Conservation (phyloP, 139 green algal species). For the Pleodorina starrii region DNA sequence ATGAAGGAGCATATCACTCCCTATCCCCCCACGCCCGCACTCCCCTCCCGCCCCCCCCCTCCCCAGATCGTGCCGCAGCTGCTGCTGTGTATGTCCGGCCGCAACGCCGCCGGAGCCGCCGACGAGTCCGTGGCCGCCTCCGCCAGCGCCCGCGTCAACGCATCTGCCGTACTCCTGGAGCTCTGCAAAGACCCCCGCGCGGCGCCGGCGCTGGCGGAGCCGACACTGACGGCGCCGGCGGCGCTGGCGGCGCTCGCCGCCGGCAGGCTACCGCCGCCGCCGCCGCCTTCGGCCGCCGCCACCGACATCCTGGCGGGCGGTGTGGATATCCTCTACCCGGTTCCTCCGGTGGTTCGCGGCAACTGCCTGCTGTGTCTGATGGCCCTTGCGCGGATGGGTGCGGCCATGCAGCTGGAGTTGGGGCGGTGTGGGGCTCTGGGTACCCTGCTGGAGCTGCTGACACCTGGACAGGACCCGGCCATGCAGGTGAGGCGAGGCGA, state of each 20-base stretch:
- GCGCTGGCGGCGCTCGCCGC: constrained; percentile 18
- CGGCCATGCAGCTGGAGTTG: constrained; percentile 37
- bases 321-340: constrained; percentile 27
- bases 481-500: constrained; percentile 28
- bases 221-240: background rate
- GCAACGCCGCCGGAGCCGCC: background rate
- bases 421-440: constrained; percentile 19
- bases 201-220: background rate
- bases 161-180: constrained; percentile 28
- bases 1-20: too few relatives aligned
- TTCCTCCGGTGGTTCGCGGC: constrained; percentile 6
- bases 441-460: constrained; percentile 12
- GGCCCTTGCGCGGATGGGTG: constrained; percentile 12
- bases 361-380: constrained; percentile 21
- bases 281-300: background rate
- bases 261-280: background rate
- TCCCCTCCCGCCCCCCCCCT: too few relatives aligned
- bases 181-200: constrained; percentile 30
- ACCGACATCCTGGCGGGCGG: constrained; percentile 1
- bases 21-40: too few relatives aligned
- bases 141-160: background rate
- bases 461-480: constrained; percentile 25
- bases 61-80: background rate
- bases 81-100: background rate
- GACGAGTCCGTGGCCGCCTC: constrained; percentile 24